Evolutionary conservation across 345 rosid genomes (phyloP).

Genomic region (Pugionium cornutum): DNA sequence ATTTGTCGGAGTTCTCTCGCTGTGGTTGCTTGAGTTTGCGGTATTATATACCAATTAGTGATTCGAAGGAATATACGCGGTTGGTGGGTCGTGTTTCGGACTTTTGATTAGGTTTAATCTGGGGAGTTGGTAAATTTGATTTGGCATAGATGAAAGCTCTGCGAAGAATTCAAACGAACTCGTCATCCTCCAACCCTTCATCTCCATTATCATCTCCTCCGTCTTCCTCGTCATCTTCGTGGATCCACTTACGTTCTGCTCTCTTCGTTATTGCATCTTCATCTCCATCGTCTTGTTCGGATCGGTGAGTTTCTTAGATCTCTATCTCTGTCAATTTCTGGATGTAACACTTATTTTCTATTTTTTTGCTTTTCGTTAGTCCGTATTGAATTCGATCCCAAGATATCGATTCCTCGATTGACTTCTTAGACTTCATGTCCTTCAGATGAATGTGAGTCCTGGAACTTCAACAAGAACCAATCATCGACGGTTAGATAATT

Average conservation of each 20-base stretch:
- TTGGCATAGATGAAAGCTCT: conserved; percentile 76
- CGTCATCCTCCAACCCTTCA: conserved; percentile 56
- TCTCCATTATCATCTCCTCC: conserved; percentile 70
- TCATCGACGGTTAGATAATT: background rate
- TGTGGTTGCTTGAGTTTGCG: background rate
- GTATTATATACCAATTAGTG: background rate
- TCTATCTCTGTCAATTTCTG: background rate
- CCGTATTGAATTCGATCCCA: background rate
- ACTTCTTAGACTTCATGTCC: background rate
- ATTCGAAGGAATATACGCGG: conserved; percentile 11
- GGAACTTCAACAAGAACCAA: background rate
- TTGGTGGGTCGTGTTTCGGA: conserved; percentile 9
- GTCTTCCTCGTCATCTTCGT: conserved; percentile 65
- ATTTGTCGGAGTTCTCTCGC: background rate
- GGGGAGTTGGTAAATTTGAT: background rate
- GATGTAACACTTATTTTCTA: background rate
- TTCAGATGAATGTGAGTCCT: conserved; percentile 12
- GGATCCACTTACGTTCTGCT: conserved; percentile 92
- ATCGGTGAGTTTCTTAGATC: conserved; percentile 62
- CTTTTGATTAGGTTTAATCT: conserved; percentile 17
- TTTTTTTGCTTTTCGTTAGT: background rate
- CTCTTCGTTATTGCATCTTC: conserved; percentile 80
- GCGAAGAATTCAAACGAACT: conserved; percentile 75
- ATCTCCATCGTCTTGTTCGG: conserved; percentile 76
- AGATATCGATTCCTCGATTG: conserved; percentile 10